phyloP scores from a whole-genome alignment of 2,329 filamentous ascomycete genomes.

The Pestalotiopsis fici region DNA sequence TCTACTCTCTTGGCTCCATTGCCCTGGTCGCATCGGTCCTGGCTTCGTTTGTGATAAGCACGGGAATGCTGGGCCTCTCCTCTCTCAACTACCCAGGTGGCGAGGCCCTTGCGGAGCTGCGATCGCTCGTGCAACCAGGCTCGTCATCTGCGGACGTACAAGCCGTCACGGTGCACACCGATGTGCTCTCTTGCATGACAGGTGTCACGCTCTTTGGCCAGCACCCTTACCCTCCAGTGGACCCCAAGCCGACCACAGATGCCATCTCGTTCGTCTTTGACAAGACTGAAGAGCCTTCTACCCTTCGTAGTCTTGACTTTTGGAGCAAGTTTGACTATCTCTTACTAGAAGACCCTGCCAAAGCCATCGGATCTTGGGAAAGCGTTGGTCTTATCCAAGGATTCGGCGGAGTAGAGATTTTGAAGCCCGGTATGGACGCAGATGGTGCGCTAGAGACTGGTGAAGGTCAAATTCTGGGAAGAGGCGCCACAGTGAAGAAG shows the following conservation, averaged over 20 bases:
- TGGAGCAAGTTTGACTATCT: constrained; percentile 68
- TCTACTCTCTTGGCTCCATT: constrained; percentile 57
- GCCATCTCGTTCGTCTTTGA: constrained; percentile 48
- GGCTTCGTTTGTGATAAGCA: constrained; percentile 60
- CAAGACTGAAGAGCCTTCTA: constrained; percentile 58
- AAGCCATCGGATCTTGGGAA: constrained; percentile 54
- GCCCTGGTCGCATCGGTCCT: constrained; percentile 61
- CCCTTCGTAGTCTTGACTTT: constrained; percentile 51
- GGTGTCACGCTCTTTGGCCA: constrained; percentile 68
- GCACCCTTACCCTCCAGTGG: constrained; percentile 33
- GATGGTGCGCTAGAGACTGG: constrained; percentile 21
- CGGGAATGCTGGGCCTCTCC: constrained; percentile 73
- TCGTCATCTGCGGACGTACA: constrained; percentile 26
- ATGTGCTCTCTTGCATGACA: constrained; percentile 71
- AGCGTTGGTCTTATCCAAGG: constrained; percentile 57
- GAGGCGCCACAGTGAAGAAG: constrained; percentile 39
- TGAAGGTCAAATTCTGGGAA: constrained; percentile 41
- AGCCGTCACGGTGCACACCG: constrained; percentile 57
- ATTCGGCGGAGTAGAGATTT: constrained; percentile 59
- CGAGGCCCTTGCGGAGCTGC: constrained; percentile 66
- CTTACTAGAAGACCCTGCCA: constrained; percentile 53
- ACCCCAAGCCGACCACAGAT: constrained; percentile 19
- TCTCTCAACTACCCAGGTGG: constrained; percentile 94
- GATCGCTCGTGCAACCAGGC: constrained; percentile 35
- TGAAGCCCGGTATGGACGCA: constrained; percentile 43